Conservation (phyloP, 495 filamentous ascomycete genomes). For the Aspergillus saccharolyticus region DNA sequence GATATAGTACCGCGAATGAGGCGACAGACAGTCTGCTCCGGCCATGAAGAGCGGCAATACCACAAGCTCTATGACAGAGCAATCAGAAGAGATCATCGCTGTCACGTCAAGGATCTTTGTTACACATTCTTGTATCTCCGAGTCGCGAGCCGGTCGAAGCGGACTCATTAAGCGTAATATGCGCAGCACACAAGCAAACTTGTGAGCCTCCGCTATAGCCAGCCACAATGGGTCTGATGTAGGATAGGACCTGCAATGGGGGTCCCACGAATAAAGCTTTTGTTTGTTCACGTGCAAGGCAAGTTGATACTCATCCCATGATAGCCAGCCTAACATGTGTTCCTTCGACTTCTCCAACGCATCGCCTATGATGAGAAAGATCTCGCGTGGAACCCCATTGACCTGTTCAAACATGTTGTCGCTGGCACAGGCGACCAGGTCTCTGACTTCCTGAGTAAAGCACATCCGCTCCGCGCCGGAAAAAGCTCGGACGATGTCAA, state of each 20-base stretch:
- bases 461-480: constrained; percentile 28
- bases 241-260: constrained; percentile 23
- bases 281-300: constrained; percentile 17
- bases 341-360: constrained; percentile 32
- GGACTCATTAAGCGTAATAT: constrained; percentile 29
- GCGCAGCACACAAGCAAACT: constrained; percentile 34
- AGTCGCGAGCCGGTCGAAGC: constrained; percentile 18
- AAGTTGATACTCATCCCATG: constrained; percentile 17
- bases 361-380: constrained; percentile 32
- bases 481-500: constrained; percentile 38
- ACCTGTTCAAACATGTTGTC: constrained; percentile 32
- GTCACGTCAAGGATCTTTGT: constrained; percentile 27
- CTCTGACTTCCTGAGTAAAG: constrained; percentile 31
- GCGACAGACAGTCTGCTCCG: constrained; percentile 29
- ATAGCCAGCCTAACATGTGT: constrained; percentile 21
- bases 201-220: constrained; percentile 29
- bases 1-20: constrained; percentile 33
- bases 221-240: constrained; percentile 27
- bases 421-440: constrained; percentile 24
- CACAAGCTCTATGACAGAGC: constrained; percentile 26
- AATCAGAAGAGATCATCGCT: constrained; percentile 26
- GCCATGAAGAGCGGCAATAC: constrained; percentile 38
- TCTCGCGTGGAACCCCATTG: constrained; percentile 33
- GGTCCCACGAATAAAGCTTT: constrained; percentile 29
- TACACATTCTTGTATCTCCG: constrained; percentile 30